Base-by-base conservation (phyloP, 2,329 filamentous ascomycete genomes). In the Graphiopsis chlorocephala region DNA sequence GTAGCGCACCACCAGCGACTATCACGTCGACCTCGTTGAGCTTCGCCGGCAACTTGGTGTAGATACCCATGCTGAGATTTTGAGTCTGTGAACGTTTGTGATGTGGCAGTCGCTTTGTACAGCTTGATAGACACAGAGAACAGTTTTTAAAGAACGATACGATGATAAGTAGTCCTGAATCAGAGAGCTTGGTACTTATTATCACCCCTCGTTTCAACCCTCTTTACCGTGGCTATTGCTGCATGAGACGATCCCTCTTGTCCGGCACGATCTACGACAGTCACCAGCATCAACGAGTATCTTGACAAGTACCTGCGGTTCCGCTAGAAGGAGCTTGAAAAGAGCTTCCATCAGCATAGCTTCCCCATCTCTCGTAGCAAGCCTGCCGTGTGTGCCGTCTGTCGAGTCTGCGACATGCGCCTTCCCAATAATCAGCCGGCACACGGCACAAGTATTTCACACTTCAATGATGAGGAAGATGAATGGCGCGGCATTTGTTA, bases 21-120 rank as follows among this genome's bases (percentile, higher is more conserved):
- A 85, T 82, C 55, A 85, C 78, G 65, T 85, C 83, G 20, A 84
- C 80, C 67, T 83, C 81, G 38, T 77, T 64, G 20, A 80, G 67
- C 14, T 72, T 72, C 29, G 78, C 75, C 55, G 76, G 76, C 20
- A 79, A 71, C 59, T 74, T 77, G 31, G 71, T 73, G 60, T 76
- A 74, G n/a, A 78, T 23, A 12, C 57, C 57, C 57, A 61, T 61
- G 23, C 7, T 31, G 11, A 26, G 4, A 15, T 10, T 56, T 33
- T 26, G 8, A 5, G 29, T 56, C 4, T 17, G 29, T 25, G 7
- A 55, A 52, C 10, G 6, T 31, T 10, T 20, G 10, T 6, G 2
- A 14, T 31, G 26, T 2, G 28, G 17, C 8, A 53, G 17, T 17
- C 15, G 28, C 26, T 53, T 17, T 29, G 5, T 3, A 11, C 26